phyloP scores from a whole-genome alignment of 108 stramenopile genomes.

The Schizochytrium sp. region DNA sequence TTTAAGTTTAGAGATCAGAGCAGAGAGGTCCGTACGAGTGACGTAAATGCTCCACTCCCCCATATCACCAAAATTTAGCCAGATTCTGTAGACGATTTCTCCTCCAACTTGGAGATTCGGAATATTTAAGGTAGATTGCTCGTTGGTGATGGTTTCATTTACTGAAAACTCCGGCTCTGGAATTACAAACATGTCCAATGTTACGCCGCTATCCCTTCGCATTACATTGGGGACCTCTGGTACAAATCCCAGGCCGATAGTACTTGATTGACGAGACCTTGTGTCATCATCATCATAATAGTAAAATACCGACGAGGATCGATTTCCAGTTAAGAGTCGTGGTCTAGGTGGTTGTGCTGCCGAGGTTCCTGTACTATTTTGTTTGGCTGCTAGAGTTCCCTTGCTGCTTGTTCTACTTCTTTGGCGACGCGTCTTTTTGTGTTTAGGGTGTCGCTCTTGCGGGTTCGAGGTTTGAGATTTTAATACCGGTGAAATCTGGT shows the following conservation, averaged over 20 bases:
- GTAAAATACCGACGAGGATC: too few species aligned
- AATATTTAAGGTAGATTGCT: background rate
- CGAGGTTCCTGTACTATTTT: too few species aligned
- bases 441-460: too few species aligned
- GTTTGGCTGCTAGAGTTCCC: too few species aligned
- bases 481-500: too few species aligned
- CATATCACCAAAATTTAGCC: slow-evolving; percentile 51
- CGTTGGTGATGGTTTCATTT: slow-evolving; percentile 9
- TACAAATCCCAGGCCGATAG: background rate
- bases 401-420: too few species aligned
- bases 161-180: slow-evolving; percentile 50
- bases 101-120: too few species aligned
- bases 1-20: slow-evolving; percentile 29
- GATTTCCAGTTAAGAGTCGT: too few species aligned
- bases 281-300: too few species aligned
- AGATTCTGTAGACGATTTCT: slow-evolving; percentile 48
- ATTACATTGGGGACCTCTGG: slow-evolving; percentile 7
- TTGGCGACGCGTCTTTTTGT: too few species aligned
- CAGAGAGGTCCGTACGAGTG: background rate
- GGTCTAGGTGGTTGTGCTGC: too few species aligned
- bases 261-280: slow-evolving; percentile 1
- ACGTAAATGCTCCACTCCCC: slow-evolving; percentile 47
- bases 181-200: background rate
- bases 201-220: background rate
- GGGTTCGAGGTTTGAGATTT: too few species aligned